phyloP scores from a whole-genome alignment of 306 rosid genomes.

The Cucurbita argyrosperma region DNA sequence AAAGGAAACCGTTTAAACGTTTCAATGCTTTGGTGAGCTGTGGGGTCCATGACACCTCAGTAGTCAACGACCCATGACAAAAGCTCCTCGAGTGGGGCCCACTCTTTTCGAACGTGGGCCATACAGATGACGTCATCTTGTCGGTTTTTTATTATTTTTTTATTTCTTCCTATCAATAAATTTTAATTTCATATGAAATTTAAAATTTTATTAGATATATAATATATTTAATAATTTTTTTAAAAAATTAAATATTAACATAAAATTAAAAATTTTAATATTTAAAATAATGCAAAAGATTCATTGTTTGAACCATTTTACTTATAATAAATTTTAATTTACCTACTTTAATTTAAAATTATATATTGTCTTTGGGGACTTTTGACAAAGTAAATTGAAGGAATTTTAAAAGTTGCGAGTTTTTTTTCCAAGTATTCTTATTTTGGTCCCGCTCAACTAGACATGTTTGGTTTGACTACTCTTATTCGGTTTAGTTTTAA shows the following conservation, averaged over 20 bases:
- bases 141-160: conserved; percentile 3
- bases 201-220: too few species aligned
- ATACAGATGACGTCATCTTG: conserved; percentile 17
- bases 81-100: conserved; percentile 26
- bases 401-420: not conserved
- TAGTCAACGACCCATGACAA: conserved; percentile 56
- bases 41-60: conserved; percentile 14
- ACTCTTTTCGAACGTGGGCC: conserved; percentile 1
- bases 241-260: too few species aligned
- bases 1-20: not conserved
- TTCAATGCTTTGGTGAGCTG: not conserved
- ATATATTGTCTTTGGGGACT: not conserved
- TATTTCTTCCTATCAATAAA: too few species aligned
- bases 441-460: too few species aligned
- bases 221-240: too few species aligned
- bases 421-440: too few species aligned
- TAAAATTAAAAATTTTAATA: not conserved
- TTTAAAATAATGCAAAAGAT: not conserved
- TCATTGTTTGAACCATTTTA: not conserved
- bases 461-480: too few species aligned
- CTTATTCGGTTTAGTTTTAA: too few species aligned
- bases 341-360: not conserved
- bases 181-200: too few species aligned
- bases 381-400: not conserved
- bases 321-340: not conserved